Base-by-base conservation (phyloP, 768 basidiomycete genomes). In the Amanita thiersii region DNA sequence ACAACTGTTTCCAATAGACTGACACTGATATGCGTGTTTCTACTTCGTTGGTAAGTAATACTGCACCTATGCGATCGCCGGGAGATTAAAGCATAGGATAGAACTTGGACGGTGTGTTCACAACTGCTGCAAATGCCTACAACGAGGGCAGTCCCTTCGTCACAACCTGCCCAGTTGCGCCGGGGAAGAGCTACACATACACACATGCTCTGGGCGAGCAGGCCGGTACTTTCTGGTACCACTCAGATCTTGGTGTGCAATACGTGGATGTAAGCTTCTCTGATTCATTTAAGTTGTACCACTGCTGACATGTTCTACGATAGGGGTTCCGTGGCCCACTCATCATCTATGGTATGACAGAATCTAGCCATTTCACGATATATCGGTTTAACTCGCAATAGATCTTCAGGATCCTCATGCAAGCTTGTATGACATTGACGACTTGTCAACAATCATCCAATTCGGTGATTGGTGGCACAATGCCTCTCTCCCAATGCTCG, bases 141-240 rank as follows among this genome's bases (percentile, higher is more conserved):
- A 46, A 58, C 23, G 57, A 70, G 43, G 68, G 70, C 11, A 51
- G 60, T 39, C 50, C 69, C 15, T 70, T 62, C 37, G 53, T 72
- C 5, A 70, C 66, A 12, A 67, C 69, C 31, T 71, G 69, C 43
- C 69, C 69, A 12, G 59, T 68, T 29, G 58, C 48, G 32, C 61
- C 65, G 9, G 56, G 56, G n/a, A n/a, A n/a, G n/a, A n/a, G n/a
- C n/a, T n/a, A n/a, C n/a, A n/a, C n/a, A n/a, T n/a, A n/a, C n/a
- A n/a, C n/a, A n/a, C n/a, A n/a, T n/a, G n/a, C n/a, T n/a, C n/a
- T n/a, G n/a, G n/a, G n/a, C n/a, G n/a, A n/a, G n/a, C n/a, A n/a
- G n/a, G n/a, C n/a, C n/a, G n/a, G n/a, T n/a, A n/a, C n/a, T n/a
- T n/a, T n/a, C n/a, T n/a, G n/a, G n/a, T n/a, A n/a, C n/a, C n/a